phyloP scores from a whole-genome alignment of 208 protist genomes.

The Trypanosoma scelopori region DNA sequence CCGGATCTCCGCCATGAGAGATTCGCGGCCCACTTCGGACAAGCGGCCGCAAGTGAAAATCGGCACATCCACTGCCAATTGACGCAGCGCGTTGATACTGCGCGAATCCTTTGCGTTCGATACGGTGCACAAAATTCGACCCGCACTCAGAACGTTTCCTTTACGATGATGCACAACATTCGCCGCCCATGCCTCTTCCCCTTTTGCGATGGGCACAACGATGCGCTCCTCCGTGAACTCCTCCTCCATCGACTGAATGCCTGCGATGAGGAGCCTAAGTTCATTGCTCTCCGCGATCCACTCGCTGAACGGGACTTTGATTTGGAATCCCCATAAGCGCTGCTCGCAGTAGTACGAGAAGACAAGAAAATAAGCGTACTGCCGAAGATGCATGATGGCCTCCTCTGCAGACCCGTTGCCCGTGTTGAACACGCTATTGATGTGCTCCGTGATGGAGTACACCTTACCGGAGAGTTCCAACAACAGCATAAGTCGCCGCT shows the following conservation, averaged over 20 bases:
- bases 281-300: slow-evolving; percentile 74
- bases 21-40: slow-evolving; percentile 31
- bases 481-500: slow-evolving; percentile 71
- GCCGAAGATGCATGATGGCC: slow-evolving; percentile 81
- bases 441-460: slow-evolving; percentile 86
- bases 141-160: slow-evolving; percentile 82
- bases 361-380: slow-evolving; percentile 83
- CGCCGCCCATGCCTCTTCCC: slow-evolving; percentile 46
- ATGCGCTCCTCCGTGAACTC: slow-evolving; percentile 76
- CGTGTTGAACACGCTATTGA: slow-evolving; percentile 67
- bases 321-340: slow-evolving; percentile 71
- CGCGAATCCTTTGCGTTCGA: slow-evolving; percentile 23
- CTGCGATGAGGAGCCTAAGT: slow-evolving; percentile 64
- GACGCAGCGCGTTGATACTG: slow-evolving; percentile 51
- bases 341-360: slow-evolving; percentile 92
- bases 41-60: slow-evolving; percentile 83
- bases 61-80: slow-evolving; percentile 77
- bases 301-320: slow-evolving; percentile 50
- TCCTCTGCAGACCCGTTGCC: slow-evolving; percentile 48
- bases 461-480: slow-evolving; percentile 85
- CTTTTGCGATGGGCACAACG: slow-evolving; percentile 35
- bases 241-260: slow-evolving; percentile 69
- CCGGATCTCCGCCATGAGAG: slow-evolving; percentile 55
- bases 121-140: slow-evolving; percentile 78
- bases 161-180: slow-evolving; percentile 55